Percentiles rank a stretch among this genome's conserved stretches.
Conservation (phyloP, 2,329 filamentous ascomycete genomes). For the Colletotrichum spaethianum region DNA sequence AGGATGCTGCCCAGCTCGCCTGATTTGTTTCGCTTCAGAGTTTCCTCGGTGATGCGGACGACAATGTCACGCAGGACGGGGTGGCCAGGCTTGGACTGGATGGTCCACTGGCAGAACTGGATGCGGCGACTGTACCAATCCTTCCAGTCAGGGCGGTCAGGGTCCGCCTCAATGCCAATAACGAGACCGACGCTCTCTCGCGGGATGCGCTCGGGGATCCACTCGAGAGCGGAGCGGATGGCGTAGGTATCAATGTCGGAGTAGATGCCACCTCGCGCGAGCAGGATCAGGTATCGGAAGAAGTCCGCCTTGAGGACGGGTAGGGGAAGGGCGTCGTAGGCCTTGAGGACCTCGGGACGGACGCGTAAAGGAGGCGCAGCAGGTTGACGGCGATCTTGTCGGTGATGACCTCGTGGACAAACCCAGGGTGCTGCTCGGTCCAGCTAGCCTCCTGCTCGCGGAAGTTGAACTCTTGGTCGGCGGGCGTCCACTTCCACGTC, state of each 20-base stretch:
- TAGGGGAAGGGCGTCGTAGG: constrained; percentile 80
- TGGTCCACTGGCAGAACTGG: constrained; percentile 99
- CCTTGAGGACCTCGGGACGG: constrained; percentile 83
- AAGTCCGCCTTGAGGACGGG: constrained; percentile 85
- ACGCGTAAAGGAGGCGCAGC: constrained; percentile 87
- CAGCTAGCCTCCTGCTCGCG: constrained; percentile 90
- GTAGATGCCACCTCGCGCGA: constrained; percentile 78
- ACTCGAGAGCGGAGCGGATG: constrained; percentile 85
- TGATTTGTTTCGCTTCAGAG: constrained; percentile 78
- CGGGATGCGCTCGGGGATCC: constrained; percentile 86
- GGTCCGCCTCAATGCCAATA: constrained; percentile 96
- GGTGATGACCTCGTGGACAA: constrained; percentile 97
- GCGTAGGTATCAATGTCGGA: constrained; percentile 93
- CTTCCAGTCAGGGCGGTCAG: constrained; percentile 91
- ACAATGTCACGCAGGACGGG: constrained; percentile 92
- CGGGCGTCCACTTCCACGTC: constrained; percentile 93
- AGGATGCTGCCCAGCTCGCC: constrained; percentile 71
- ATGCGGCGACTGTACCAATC: constrained; percentile 97
- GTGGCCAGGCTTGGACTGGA: constrained; percentile 94
- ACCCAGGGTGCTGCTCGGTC: constrained; percentile 88
- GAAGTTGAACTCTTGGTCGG: constrained; percentile 83
- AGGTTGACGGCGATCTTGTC: constrained; percentile 87
- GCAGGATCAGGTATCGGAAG: constrained; percentile 80
- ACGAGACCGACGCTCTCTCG: constrained; percentile 86
- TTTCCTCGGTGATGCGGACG: constrained; percentile 85